Evolutionary conservation across 805 yeast genomes (phyloP).

Genomic region (Suhomyces sp.): DNA sequence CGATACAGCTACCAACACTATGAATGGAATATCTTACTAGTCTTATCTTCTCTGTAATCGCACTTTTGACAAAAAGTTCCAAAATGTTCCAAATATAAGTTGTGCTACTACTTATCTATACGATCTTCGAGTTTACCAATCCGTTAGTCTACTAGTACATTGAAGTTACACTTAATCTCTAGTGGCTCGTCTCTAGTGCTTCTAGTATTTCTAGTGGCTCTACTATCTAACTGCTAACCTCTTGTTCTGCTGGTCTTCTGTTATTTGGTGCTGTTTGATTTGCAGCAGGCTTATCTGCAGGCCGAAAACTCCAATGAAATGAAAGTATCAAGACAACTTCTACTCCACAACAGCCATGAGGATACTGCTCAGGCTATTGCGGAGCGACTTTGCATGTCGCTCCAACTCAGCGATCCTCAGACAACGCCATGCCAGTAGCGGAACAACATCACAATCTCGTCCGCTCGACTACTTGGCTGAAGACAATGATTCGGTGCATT

Average conservation of each 20-base stretch:
- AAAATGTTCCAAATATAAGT: too few relatives aligned
- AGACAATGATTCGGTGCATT: slow-evolving; percentile 11
- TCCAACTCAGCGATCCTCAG: background rate
- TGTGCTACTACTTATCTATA: too few relatives aligned
- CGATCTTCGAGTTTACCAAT: too few relatives aligned
- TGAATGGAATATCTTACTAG: too few relatives aligned
- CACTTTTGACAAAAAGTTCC: too few relatives aligned
- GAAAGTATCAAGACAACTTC: background rate
- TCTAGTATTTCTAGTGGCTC: too few relatives aligned
- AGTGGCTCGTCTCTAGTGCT: too few relatives aligned
- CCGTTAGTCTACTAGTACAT: too few relatives aligned
- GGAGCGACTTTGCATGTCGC: slow-evolving; percentile 1
- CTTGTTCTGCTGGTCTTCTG: background rate
- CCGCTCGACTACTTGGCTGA: background rate
- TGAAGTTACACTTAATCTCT: too few relatives aligned
- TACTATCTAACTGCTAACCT: too few relatives aligned
- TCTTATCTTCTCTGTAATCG: too few relatives aligned
- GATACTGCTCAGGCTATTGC: slow-evolving; percentile 1
- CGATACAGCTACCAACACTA: background rate
- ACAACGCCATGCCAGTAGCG: background rate
- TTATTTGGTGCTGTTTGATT: background rate
- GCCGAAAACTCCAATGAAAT: background rate
- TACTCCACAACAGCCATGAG: slow-evolving; percentile 1
- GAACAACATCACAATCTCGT: background rate
- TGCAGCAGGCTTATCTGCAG: background rate